Percentiles rank a stretch among this genome's conserved stretches.
These are phyloP conservation scores for Aureobasidium sp. DNA, from an alignment of 2,329 filamentous ascomycete genomes.

Conservation along the genomic window DNA sequence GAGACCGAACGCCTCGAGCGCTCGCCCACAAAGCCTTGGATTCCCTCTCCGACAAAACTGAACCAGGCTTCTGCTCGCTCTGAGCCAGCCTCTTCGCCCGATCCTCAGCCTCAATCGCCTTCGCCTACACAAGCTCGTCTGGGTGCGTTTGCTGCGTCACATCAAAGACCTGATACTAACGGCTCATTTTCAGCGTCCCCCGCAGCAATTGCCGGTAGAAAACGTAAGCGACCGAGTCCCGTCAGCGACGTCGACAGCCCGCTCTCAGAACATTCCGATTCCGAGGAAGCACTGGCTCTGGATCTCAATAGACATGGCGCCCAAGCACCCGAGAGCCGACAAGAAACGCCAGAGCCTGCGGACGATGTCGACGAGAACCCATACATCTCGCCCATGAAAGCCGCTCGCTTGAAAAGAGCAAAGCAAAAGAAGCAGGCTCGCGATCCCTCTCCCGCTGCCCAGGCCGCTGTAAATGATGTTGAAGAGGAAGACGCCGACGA, in stretches of 20 bases:
- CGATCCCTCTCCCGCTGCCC: slow-evolving; percentile 26
- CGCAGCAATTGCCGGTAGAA: slow-evolving; percentile 27
- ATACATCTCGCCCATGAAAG: slow-evolving; percentile 16
- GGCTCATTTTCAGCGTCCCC: background rate
- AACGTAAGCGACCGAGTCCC: slow-evolving; percentile 41
- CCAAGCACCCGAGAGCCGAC: slow-evolving; percentile 6
- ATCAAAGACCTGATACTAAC: background rate
- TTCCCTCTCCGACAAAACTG: slow-evolving; percentile 62
- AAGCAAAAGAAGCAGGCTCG: slow-evolving; percentile 14
- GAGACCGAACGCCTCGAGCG: slow-evolving; percentile 90
- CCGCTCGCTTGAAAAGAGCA: slow-evolving; percentile 12
- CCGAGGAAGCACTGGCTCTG: slow-evolving; percentile 25
- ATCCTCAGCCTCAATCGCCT: slow-evolving; percentile 9
- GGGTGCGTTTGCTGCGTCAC: background rate
- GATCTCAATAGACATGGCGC: slow-evolving; percentile 26
- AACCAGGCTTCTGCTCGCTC: slow-evolving; percentile 46
- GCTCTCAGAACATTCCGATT: slow-evolving; percentile 31
- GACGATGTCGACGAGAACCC: slow-evolving; percentile 23
- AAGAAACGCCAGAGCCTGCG: slow-evolving; percentile 12
- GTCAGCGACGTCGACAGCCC: slow-evolving; percentile 28
- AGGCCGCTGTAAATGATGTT: slow-evolving; percentile 33
- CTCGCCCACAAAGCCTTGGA: slow-evolving; percentile 37
- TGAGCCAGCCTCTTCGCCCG: slow-evolving; percentile 26
- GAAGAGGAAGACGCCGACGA: slow-evolving; percentile 31
- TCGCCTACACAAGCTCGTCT: slow-evolving; percentile 1